Base-by-base conservation (phyloP, 2,329 filamentous ascomycete genomes). In the Bisporella sp. region DNA sequence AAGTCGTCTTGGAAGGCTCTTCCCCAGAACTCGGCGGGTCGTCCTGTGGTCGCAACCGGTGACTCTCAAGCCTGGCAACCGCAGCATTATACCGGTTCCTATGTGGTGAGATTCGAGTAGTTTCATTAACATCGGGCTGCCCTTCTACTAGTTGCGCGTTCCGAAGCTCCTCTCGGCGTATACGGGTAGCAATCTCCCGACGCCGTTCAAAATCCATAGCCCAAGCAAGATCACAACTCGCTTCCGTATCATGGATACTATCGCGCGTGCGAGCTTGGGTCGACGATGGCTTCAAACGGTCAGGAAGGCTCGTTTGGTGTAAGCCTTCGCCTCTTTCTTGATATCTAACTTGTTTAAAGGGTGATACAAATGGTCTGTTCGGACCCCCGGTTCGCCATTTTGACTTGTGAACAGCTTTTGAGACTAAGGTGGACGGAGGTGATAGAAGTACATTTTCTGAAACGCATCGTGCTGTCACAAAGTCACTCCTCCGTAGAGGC, bases 181-280 rank as follows among this genome's bases (percentile, higher is more conserved):
- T 55, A 30, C 56, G 61, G 39, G 54, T 66, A 12, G 59, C 61
- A 35, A 50, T 40, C 43, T 61, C 60, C 49, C 66, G 66, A 21
- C 63, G 57, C 21, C 58, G 49, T 41, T 67, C 64, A 43, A 59
- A 67, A 21, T 64, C 61, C 58, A 67, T 62, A 43, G 63, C 57
- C 59, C 59, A 63, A n/a, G 54, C 53, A 41, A 66, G 53, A 40
- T 64, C 59, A 7, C 48, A 13, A 33, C 58, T 54, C 5, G n/a
- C 3, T 6, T 29, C 8, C 12, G 28, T 28, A 13, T 50, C 49
- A 39, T 41, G 44, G n/a, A 45, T 43, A 29, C 31, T 39, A 4
- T 1, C 8, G 31, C 31, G 31, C 33, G 33, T 12, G 31, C 33
- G 9, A 13, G 31, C 31, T 29, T n/a, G 41, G 41, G 31, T 30